phyloP scores from a whole-genome alignment of 495 filamentous ascomycete genomes.

The Podospora sp. region DNA sequence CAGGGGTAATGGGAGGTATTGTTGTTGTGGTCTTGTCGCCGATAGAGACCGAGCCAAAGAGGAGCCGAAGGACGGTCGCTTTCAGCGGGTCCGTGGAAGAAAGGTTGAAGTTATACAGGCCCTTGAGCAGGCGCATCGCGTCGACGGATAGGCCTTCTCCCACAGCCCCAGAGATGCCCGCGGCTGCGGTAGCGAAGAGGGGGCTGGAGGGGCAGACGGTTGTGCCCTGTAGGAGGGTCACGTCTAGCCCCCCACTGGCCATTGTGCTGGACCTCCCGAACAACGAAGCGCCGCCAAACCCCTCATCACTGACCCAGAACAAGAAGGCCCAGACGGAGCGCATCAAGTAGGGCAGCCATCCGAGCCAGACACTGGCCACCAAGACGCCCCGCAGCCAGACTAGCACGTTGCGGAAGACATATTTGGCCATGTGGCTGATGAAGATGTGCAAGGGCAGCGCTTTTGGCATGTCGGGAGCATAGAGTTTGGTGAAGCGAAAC shows the following conservation, averaged over 20 bases:
- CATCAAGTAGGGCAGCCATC: conserved; percentile 87
- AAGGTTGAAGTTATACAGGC: conserved; percentile 32
- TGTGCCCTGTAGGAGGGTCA: neutral
- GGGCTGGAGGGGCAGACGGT: conserved; percentile 50
- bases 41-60: conserved; percentile 35
- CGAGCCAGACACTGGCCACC: conserved; percentile 85
- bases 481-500: conserved; percentile 97
- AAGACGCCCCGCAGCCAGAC: conserved; percentile 77
- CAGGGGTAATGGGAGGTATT: conserved; percentile 20
- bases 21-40: conserved; percentile 22
- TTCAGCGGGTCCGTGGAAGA: conserved; percentile 33
- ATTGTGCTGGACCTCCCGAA: conserved; percentile 30
- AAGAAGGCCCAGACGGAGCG: conserved; percentile 86
- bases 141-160: conserved; percentile 33
- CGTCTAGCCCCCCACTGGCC: neutral
- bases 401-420: conserved; percentile 67
- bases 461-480: conserved; percentile 88
- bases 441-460: conserved; percentile 79
- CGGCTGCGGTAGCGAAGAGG: conserved; percentile 44
- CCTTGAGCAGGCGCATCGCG: conserved; percentile 34
- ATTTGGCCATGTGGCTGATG: conserved; percentile 69
- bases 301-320: conserved; percentile 95
- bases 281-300: conserved; percentile 59
- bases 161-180: conserved; percentile 33
- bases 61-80: conserved; percentile 29